phyloP scores from a whole-genome alignment of 306 rosid species.

The Lathyrus aphaca region DNA sequence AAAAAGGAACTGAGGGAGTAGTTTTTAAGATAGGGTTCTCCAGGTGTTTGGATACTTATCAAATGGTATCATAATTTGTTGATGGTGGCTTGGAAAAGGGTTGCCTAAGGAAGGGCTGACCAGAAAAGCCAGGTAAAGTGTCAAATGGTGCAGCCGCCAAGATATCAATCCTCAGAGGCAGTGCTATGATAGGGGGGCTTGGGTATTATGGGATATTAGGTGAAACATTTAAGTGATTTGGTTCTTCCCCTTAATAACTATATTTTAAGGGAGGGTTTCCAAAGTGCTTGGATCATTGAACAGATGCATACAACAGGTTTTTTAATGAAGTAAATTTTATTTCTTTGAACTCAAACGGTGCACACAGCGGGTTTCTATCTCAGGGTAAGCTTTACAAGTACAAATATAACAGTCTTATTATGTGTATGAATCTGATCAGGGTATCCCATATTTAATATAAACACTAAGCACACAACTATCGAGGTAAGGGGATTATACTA shows the following conservation, averaged over 20 bases:
- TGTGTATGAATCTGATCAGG: not conserved
- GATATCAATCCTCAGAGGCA: not conserved
- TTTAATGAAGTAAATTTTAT: slow-evolving; percentile 1
- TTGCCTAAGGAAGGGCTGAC: not conserved
- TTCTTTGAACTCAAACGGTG: slow-evolving; percentile 8
- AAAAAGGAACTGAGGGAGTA: no score
- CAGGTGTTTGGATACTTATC: not conserved
- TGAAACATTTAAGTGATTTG: not conserved
- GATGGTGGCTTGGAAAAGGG: slow-evolving; percentile 5
- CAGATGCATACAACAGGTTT: slow-evolving; percentile 23
- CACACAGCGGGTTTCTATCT: slow-evolving; percentile 5
- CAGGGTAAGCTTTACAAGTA: slow-evolving; percentile 17
- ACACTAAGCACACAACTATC: not conserved
- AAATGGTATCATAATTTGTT: not conserved
- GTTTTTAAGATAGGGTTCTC: not conserved
- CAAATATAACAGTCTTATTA: not conserved
- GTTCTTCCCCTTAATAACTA: not conserved
- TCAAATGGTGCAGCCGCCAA: not conserved
- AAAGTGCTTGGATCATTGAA: not conserved
- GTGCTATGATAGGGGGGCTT: not conserved
- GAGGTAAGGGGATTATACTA: slow-evolving; percentile 4
- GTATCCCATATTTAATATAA: not conserved
- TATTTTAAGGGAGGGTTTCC: not conserved
- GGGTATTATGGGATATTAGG: not conserved
- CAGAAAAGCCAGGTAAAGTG: not conserved